Evolutionary conservation across 2,329 filamentous ascomycete species (phyloP).

Genomic region (Fusarium poae): DNA sequence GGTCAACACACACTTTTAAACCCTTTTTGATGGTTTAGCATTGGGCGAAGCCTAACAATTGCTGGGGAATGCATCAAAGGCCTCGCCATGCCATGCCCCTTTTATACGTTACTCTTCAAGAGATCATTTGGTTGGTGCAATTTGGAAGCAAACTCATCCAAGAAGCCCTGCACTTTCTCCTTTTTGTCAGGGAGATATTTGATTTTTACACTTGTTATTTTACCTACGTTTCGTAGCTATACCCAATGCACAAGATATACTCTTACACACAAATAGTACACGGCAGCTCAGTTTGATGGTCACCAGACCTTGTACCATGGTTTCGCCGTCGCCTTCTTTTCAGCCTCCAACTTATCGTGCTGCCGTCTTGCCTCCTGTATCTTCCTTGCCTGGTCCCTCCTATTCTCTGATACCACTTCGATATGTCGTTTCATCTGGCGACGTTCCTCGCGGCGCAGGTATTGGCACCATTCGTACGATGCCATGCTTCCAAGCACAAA

Average conservation of each 20-base stretch:
- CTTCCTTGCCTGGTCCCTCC: slow-evolving; percentile 60
- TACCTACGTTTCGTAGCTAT: slow-evolving; percentile 15
- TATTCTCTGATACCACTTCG: slow-evolving; percentile 71
- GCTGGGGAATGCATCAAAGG: slow-evolving; percentile 27
- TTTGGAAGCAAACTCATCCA: slow-evolving; percentile 11
- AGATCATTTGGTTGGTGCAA: slow-evolving; percentile 20
- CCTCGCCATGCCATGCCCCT: slow-evolving; percentile 15
- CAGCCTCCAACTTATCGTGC: slow-evolving; percentile 50
- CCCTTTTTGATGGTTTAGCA: slow-evolving; percentile 14
- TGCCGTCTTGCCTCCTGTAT: slow-evolving; percentile 59
- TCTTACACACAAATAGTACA: slow-evolving; percentile 47
- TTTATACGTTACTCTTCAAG: slow-evolving; percentile 39
- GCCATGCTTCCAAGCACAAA: slow-evolving; percentile 78
- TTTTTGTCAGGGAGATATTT: background rate
- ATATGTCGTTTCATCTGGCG: slow-evolving; percentile 87
- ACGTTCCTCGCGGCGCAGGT: slow-evolving; percentile 78
- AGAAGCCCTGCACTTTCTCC: slow-evolving; percentile 9
- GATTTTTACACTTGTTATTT: slow-evolving; percentile 24
- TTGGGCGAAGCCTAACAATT: slow-evolving; percentile 11
- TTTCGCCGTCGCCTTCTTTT: slow-evolving; percentile 54
- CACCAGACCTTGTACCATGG: slow-evolving; percentile 72
- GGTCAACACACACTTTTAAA: slow-evolving; percentile 4
- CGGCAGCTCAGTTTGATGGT: slow-evolving; percentile 13
- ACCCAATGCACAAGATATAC: slow-evolving; percentile 39
- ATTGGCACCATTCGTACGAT: slow-evolving; percentile 88